phyloP scores from a whole-genome alignment of 2,329 filamentous ascomycete species.

The Penicillium hesseltinei region DNA sequence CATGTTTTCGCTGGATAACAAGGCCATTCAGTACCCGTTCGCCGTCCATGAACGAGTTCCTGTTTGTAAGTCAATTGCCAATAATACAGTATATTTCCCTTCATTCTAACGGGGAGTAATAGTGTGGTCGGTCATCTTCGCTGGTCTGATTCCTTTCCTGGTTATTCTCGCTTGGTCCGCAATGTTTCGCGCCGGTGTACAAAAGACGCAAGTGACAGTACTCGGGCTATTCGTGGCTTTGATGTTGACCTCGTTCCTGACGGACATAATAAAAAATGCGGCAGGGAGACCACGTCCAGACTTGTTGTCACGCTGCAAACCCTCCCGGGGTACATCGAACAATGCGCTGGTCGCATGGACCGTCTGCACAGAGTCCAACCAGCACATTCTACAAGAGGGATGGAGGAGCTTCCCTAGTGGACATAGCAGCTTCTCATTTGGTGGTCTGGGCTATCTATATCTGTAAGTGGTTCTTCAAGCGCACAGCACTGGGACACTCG shows the following conservation, averaged over 20 bases:
- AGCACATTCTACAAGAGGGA: slow-evolving; percentile 61
- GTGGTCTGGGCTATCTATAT: slow-evolving; percentile 59
- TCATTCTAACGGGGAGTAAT: not conserved
- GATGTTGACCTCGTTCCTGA: slow-evolving; percentile 75
- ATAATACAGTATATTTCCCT: not conserved
- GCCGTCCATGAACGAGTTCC: slow-evolving; percentile 80
- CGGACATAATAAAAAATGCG: slow-evolving; percentile 86
- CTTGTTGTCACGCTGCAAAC: slow-evolving; percentile 82
- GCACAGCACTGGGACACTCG: not conserved
- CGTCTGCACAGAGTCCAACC: slow-evolving; percentile 50
- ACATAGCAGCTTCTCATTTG: slow-evolving; percentile 61
- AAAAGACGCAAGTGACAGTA: slow-evolving; percentile 82
- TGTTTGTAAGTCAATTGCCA: slow-evolving; percentile 56
- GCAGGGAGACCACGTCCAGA: slow-evolving; percentile 83
- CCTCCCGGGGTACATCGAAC: slow-evolving; percentile 56
- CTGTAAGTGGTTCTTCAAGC: slow-evolving; percentile 33
- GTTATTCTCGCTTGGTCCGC: slow-evolving; percentile 66
- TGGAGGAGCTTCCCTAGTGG: slow-evolving; percentile 66
- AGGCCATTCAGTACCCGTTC: slow-evolving; percentile 81
- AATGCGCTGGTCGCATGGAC: slow-evolving; percentile 52
- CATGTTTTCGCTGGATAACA: slow-evolving; percentile 87
- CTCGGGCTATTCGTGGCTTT: slow-evolving; percentile 77
- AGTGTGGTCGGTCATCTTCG: slow-evolving; percentile 74
- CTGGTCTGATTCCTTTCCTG: slow-evolving; percentile 67
- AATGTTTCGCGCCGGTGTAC: slow-evolving; percentile 59